A percentile compares a stretch with the other conserved stretches of the same genome.
Evolutionary conservation across 225 moss, liverwort and hornwort genomes (phyloP).

Genomic region (Bryoerythrophyllum caledonicum): DNA sequence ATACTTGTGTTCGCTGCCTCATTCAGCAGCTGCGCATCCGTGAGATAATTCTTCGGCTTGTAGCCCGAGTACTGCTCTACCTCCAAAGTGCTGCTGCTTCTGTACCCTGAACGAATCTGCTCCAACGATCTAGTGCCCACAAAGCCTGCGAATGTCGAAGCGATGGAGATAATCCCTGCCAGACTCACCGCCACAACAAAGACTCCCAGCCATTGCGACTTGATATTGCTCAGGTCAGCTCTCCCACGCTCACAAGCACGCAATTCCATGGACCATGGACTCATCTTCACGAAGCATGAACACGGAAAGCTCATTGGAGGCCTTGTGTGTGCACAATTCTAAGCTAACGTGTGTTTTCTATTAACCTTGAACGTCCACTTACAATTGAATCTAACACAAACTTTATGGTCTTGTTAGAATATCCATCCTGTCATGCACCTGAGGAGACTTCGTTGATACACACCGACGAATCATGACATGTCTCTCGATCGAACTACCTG

Average conservation of each 20-base stretch:
- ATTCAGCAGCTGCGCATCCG: constrained; percentile 37
- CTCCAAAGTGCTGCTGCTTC: not conserved
- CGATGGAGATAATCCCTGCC: not conserved
- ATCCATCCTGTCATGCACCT: too few species aligned
- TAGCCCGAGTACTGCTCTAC: not conserved
- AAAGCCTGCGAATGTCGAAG: not conserved
- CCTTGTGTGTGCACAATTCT: not conserved
- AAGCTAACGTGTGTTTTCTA: not conserved
- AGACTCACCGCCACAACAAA: not conserved
- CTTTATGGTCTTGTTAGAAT: too few species aligned
- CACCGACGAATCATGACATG: too few species aligned
- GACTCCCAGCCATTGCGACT: constrained; percentile 20
- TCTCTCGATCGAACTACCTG: too few species aligned
- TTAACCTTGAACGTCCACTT: not conserved
- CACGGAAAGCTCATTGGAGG: too few species aligned
- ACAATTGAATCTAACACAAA: too few species aligned
- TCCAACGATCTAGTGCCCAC: not conserved
- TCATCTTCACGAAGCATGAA: not conserved
- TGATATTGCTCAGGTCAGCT: not conserved
- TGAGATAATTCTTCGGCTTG: constrained; percentile 28
- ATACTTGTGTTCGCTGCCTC: constrained; percentile 15
- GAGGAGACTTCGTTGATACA: too few species aligned
- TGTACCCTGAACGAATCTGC: not conserved
- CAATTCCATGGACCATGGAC: not conserved
- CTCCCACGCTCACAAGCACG: not conserved